Conservation (phyloP, 768 basidiomycete genomes). For the Boletellus ananas region DNA sequence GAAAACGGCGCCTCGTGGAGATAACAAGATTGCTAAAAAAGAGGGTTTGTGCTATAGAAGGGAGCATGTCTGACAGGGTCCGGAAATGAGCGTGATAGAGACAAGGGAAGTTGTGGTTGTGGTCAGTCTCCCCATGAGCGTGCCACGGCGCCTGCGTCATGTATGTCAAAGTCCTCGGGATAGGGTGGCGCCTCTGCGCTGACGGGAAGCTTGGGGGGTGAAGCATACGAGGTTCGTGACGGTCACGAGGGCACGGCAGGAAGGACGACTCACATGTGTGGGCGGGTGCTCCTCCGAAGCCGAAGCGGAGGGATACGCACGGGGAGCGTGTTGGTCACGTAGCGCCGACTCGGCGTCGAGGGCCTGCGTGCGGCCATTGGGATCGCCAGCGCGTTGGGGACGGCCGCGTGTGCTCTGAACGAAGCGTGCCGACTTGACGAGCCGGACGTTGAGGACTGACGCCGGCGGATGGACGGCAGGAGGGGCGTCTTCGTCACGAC, state of each 20-base stretch:
- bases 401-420: constrained; percentile 22
- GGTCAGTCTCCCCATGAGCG: constrained; percentile 34
- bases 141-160: constrained; percentile 33
- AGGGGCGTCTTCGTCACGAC: constrained; percentile 12
- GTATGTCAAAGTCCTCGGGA: constrained; percentile 28
- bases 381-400: constrained; percentile 4
- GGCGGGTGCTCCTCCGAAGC: background rate
- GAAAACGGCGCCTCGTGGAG: constrained; percentile 31
- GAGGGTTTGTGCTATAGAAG: constrained; percentile 17
- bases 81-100: constrained; percentile 32
- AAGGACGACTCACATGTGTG: constrained; percentile 18
- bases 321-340: background rate
- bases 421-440: constrained; percentile 14
- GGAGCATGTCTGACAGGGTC: constrained; percentile 18
- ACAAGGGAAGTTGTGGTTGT: constrained; percentile 10
- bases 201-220: background rate
- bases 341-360: background rate
- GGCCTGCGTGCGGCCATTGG: constrained; percentile 7
- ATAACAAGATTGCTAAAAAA: constrained; percentile 29
- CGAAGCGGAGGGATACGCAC: background rate
- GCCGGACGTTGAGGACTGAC: constrained; percentile 24
- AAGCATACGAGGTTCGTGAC: constrained; percentile 7
- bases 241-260: background rate
- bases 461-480: background rate
- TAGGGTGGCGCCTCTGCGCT: constrained; percentile 10